Base-by-base conservation (phyloP, 495 filamentous ascomycete genomes). In the Cercophora samala region DNA sequence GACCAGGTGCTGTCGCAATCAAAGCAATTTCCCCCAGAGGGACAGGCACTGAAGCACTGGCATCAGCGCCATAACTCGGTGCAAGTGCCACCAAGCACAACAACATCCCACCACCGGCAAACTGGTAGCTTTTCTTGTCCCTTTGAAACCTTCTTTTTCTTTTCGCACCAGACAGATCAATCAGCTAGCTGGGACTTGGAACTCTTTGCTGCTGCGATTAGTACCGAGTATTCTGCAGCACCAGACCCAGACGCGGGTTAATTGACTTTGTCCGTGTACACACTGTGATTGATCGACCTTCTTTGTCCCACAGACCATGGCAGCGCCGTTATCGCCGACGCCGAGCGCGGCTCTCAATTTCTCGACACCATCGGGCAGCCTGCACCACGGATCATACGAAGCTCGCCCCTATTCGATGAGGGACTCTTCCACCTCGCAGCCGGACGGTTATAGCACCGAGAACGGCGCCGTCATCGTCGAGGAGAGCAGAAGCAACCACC, bases 311-410 rank as follows among this genome's bases (percentile, higher is more conserved):
- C 52, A 29, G 32, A 68, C 18, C 54, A 79, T 79, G 75, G 73
- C 77, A 67, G 70, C 68, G 65, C 78, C 80, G 52, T 72, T 80
- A 42, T 76, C 78, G 65, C 75, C 75, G 56, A 73, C 74, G 29
- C 71, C 67, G 32, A 77, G 66, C 68, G 67, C 71, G 62, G 72
- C 73, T 46, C 74, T 82, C 63, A 81, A 82, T 65, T 64, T 72
- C 69, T 73, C 76, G 42, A 77, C 78, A 24, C 73, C 78, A 51
- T 60, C 71, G 15, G 63, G 65, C 21, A 68, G 19, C 55, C 69
- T 68, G 53, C 71, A 66, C 29, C 63, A 69, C 55, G 72, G 77
- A 24, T 60, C 66, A 23, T 72, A 72, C 75, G 71, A 80, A 13
- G 66, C 69, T 51, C 59, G 63, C 17, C 61, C 69, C 9, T 67